Base-by-base conservation (phyloP, 257 asterid species). In the Solanum chmielewskii region DNA sequence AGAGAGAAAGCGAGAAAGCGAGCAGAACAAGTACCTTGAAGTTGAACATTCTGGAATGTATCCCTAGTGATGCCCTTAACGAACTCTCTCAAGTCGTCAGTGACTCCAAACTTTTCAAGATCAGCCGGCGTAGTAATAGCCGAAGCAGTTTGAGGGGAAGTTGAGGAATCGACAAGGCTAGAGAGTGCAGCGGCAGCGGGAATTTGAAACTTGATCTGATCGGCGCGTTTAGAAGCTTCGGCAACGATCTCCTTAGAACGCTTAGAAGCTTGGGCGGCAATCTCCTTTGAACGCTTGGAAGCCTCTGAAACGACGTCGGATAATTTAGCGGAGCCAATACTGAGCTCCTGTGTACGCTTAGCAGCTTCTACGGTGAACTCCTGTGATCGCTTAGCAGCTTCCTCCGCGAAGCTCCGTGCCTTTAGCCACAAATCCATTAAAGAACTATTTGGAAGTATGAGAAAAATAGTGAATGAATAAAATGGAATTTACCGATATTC, bases 321-420 rank as follows among this genome's bases (percentile, higher is more conserved):
- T 73, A 95, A 84, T 89, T 92, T 93, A 35, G 97, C 56, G 11
- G 98, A 83, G 86, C 92, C 91, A 83, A 96, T 92, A 60, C 89
- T 90, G 74, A 95, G 90, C 90, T 95, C 97, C 87, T 95, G 97
- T 21, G 98, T 94, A 41, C 92, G 88, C 80, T 85, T 88, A 80
- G 83, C 90, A 42, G 83, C 89, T 86, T 88, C 92, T 78, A 87
- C 92, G 20, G 95, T 90, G 69, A 95, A 90, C 90, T 96, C 98
- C 88, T 95, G 96, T 31, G 98, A 95, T 56, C 92, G 94, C 91
- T 93, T 94, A 37, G 98, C 96, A 25, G 98, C 97, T 86, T 95
- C 99, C 89, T 95, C 99, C 14, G 98, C 98, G 87, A 96, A 91
- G 90, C 85, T 88, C 80, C 96, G 93, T 85, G 98, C 98, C 91